Percentiles rank a stretch among this genome's conserved stretches.
Evolutionary conservation across 2,329 filamentous ascomycete species (phyloP).

Genomic region (Calonectria fujianensis): DNA sequence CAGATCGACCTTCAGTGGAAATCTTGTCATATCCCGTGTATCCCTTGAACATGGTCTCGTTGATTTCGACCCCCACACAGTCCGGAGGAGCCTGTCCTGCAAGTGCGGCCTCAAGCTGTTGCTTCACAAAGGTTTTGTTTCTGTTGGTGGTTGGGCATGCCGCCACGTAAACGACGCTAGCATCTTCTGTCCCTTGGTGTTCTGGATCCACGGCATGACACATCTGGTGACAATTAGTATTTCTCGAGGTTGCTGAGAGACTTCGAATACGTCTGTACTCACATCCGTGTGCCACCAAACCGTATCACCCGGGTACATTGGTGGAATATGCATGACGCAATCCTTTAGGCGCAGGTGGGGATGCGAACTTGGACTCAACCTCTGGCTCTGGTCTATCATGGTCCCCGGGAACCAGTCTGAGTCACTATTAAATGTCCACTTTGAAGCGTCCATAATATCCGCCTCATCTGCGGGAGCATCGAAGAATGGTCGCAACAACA

Average conservation of each 20-base stretch:
- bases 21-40: constrained; percentile 28
- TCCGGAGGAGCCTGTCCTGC: constrained; percentile 37
- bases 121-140: constrained; percentile 50
- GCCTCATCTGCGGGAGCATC: constrained; percentile 13
- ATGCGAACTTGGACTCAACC: constrained; percentile 38
- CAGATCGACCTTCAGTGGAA: constrained; percentile 33
- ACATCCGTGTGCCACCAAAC: constrained; percentile 45
- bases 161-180: constrained; percentile 61
- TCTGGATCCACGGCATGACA: constrained; percentile 63
- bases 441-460: constrained; percentile 55
- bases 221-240: constrained; percentile 50
- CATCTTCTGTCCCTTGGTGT: constrained; percentile 57
- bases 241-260: neutral
- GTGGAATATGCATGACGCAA: constrained; percentile 35
- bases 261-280: neutral
- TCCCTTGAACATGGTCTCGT: constrained; percentile 36
- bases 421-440: constrained; percentile 47
- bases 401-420: constrained; percentile 37
- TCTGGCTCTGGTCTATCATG: constrained; percentile 39
- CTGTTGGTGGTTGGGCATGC: constrained; percentile 58
- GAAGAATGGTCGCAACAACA: constrained; percentile 38
- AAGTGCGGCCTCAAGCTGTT: constrained; percentile 41
- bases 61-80: constrained; percentile 13
- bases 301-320: constrained; percentile 36
- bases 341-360: constrained; percentile 36